A percentile compares a stretch with the other conserved stretches of the same genome.
Conservation (phyloP, 768 basidiomycete species). For the Leccinum broughii region DNA sequence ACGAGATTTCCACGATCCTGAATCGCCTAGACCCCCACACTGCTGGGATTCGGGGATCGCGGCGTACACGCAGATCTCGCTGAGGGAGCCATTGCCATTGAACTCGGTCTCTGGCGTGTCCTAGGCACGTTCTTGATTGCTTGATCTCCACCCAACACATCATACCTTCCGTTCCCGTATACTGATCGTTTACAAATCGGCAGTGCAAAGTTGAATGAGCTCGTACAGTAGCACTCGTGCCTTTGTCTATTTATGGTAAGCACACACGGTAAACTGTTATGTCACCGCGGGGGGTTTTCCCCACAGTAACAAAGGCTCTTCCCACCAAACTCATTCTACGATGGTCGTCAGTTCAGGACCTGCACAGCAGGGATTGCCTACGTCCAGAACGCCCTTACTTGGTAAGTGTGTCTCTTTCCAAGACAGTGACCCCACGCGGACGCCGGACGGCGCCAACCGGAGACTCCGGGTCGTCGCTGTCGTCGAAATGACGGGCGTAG, state of each 20-base stretch:
- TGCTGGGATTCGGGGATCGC: no score
- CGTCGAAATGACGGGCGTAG: not conserved
- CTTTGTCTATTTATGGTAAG: slow-evolving; percentile 2
- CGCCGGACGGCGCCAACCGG: not conserved
- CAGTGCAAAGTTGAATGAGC: no score
- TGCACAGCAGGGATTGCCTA: not conserved
- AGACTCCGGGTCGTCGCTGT: not conserved
- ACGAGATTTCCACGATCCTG: no score
- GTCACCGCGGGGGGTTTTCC: not conserved
- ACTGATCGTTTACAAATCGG: not conserved
- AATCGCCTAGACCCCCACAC: no score
- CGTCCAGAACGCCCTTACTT: slow-evolving; percentile 22
- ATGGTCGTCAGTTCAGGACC: slow-evolving; percentile 13
- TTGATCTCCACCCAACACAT: not conserved
- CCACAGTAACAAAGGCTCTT: slow-evolving; percentile 2
- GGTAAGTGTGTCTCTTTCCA: slow-evolving; percentile 10
- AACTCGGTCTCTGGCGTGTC: slow-evolving; percentile 60
- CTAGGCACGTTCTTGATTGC: slow-evolving; percentile 46
- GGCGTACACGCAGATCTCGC: slow-evolving; percentile 53
- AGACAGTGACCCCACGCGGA: not conserved
- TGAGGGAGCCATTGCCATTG: slow-evolving; percentile 47
- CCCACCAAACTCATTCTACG: not conserved
- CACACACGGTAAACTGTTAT: no score
- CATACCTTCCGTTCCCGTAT: not conserved
- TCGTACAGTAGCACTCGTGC: no score